Conservation (phyloP, 345 rosid species). For the Brassica nigra region DNA sequence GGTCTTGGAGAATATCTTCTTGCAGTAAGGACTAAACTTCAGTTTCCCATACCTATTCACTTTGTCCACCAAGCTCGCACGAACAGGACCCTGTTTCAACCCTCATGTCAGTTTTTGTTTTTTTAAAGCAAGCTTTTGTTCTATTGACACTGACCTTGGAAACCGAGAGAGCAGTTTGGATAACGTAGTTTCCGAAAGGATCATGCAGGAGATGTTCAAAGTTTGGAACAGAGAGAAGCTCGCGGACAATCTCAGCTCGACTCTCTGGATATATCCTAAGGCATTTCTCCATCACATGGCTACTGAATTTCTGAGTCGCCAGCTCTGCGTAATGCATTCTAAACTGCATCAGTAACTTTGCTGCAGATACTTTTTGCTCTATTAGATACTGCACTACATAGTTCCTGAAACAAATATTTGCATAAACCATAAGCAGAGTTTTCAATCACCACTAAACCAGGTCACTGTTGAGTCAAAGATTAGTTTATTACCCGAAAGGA, state of each 20-base stretch:
- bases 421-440: conserved; percentile 4
- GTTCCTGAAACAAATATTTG: conserved; percentile 43
- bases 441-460: neutral
- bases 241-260: conserved; percentile 48
- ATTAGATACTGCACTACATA: conserved; percentile 75
- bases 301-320: conserved; percentile 48
- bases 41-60: conserved; percentile 48
- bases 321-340: conserved; percentile 59
- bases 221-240: conserved; percentile 48
- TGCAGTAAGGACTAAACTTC: conserved; percentile 67
- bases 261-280: conserved; percentile 54
- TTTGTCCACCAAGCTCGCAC: conserved; percentile 50
- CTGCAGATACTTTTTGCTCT: conserved; percentile 51
- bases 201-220: conserved; percentile 73
- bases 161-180: conserved; percentile 66
- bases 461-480: neutral
- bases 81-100: conserved; percentile 54
- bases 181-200: conserved; percentile 77
- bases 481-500: conserved; percentile 62
- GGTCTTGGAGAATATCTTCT: conserved; percentile 66
- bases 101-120: neutral
- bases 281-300: conserved; percentile 73
- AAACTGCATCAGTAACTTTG: conserved; percentile 43
- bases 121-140: neutral
- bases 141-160: conserved; percentile 47